Conservation (phyloP, 208 protist genomes). For the Leishmania major region DNA sequence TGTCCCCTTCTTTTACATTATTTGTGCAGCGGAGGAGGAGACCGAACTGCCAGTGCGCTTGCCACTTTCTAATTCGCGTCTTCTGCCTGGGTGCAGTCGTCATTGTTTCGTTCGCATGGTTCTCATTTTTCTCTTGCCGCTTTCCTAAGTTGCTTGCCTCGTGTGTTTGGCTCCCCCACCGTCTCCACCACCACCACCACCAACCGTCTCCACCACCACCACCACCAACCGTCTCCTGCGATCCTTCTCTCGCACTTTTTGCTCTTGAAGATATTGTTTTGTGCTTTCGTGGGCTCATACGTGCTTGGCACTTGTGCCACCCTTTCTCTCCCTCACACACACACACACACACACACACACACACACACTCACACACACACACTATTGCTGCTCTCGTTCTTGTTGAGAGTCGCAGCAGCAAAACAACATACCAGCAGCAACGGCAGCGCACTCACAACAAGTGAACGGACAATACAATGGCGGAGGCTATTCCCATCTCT, state of each 20-base stretch:
- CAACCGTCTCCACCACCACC: background rate
- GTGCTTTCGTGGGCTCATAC: background rate
- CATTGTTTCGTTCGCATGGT: background rate
- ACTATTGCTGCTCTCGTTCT: constrained; percentile 1
- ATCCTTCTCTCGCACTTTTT: background rate
- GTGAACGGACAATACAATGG: constrained; percentile 8
- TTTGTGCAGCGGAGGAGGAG: background rate
- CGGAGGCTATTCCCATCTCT: constrained; percentile 38
- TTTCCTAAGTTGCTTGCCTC: background rate
- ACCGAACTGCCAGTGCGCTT: background rate
- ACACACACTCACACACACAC: background rate
- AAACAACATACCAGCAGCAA: background rate
- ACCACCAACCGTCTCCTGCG: no score
- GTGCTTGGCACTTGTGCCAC: background rate
- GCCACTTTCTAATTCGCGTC: background rate
- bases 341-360: background rate
- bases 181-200: background rate
- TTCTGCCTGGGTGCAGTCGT: background rate
- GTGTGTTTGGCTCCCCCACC: background rate
- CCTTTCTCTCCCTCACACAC: background rate
- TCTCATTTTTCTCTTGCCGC: constrained; percentile 7
- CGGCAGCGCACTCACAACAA: background rate
- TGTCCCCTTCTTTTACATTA: background rate
- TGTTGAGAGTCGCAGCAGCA: background rate
- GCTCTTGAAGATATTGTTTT: background rate